Base-by-base conservation (phyloP, 768 basidiomycete genomes). In the Neoboletus subvelutipes region DNA sequence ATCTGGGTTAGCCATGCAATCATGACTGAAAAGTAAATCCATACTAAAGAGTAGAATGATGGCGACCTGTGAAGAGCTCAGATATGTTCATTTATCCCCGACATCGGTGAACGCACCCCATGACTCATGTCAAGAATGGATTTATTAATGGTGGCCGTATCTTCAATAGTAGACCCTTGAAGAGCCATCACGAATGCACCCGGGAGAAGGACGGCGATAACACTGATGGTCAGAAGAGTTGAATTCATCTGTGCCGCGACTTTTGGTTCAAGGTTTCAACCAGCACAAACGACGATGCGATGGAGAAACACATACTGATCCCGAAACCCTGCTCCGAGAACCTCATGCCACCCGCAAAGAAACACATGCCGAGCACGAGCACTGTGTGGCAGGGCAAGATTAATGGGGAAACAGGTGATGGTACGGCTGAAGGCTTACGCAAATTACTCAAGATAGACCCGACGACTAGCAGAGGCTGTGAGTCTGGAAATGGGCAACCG, bases 401-500 rank as follows among this genome's bases (percentile, higher is more conserved):
- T 55, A 57, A 52, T 36, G 39, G 37, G 10, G 22, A 7, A 1
- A 37, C 22, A n/a, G 1, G 22, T n/a, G 17, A 43, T 4, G 11
- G 42, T 29, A 50, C 40, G 7, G 29, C 8, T 28, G 9, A 45
- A 17, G 3, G 70, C 83, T 34, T 60, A 84, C 83, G 69, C 54
- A 90, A 76, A 72, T 92, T 93, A 65, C 86, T 88, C 17, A 94
- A 73, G 70, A 94, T 91, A 1, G 87, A 85, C 1, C 92, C 92
- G 55, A 94, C 80, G 54, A 94, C 89, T 91, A 59, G 12, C 3
- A 45, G 12, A 15, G 8, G 20, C n/a, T 40, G 17, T 62, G 20
- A 66, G 50, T 34, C 12, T 31, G 9, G 43, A 45, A 18, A 24
- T 22, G 31, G 17, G 40, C 43, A n/a, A 22, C 50, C 12, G 26